Base-by-base conservation (phyloP, 768 basidiomycete genomes). In the Pisolithus albus region DNA sequence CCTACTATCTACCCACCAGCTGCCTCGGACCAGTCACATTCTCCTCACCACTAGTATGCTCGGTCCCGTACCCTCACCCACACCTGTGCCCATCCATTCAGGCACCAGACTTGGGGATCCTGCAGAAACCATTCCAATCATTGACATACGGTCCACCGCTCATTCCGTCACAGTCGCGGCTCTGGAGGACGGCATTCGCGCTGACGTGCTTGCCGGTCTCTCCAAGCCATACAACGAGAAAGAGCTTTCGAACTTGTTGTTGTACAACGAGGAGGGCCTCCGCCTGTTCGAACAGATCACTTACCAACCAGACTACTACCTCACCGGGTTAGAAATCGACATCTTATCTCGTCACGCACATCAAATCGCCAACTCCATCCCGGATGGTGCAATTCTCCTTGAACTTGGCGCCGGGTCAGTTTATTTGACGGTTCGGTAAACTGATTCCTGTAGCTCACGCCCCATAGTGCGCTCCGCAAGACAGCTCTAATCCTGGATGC, bases 231-330 rank as follows among this genome's bases (percentile, higher is more conserved):
- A 52, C 28, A 52, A 52, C 37, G 46, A 47, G 38, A 52, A 52
- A 47, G 40, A 37, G 21, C 45, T 52, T 21, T 46, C 51, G 3
- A 30, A 32, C 23, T 52, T 52, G 45, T 47, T 52, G 19, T 40
- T 52, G 30, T 52, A 52, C 28, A 44, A 52, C 45, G 51, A 52
- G 30, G 46, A 19, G 42, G 51, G 51, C n/a, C 46, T 52, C 16
- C 51, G 51, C 7, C 46, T 52, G 26, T 52, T 52, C 23, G 51
- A 52, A 42, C 45, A 52, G 13, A 46, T 52, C 26, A 52, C 51
- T 32, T 52, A 52, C 19, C 46, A 52, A 32, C 36, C 46, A 13
- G 51, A 52, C 7, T 52, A 52, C 42, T 52, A 52, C 37, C 46
- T 52, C 19, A 52, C 51, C 19, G 28, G 18, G n/a, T 19, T 52